Base-by-base conservation (phyloP, 257 asterid species). In the Petrea volubilis region DNA sequence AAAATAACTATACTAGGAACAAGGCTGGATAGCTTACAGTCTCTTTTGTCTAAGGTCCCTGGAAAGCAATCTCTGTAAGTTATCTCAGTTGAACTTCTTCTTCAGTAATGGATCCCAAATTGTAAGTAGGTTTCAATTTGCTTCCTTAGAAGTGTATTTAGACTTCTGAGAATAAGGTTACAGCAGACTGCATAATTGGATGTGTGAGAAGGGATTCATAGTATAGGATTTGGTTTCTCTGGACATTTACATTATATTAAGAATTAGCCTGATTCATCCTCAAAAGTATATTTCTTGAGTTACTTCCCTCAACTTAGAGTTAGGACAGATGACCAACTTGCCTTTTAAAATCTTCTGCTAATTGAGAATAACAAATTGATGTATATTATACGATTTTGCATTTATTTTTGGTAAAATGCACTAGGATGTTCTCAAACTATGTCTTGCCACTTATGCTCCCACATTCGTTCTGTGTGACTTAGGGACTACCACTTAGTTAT, bases 1-100 rank as follows among this genome's bases (percentile, higher is more conserved):
- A 95, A 95, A 85, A 92, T 91, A 72, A 90, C 98, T 14, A 95
- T 95, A 66, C 64, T 95, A 25, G 90, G 93, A 67, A 92, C 98
- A 67, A 83, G 92, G 67, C 88, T 95, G 68, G 98, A 92, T 47
- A 85, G 85, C 79, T 72, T 95, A 38, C 88, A 85, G 83, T 77
- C 89, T 67, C 82, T 83, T 81, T 77, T 77, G 53, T 78, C 92
- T 17, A 90, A 80, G 82, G 6, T 55, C 4, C 84, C 95, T 29
- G 88, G 83, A 75, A 89, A 83, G 80, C 90, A 88, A 73, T 28
- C 27, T 46, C n/a, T 90, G 99, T 95, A 73, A 82, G 98, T 77
- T 73, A 20, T 70, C 58, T 47, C 51, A 52, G 18, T 71, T 21
- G 28, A n/a, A 31, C 77, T n/a, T n/a, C n/a, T n/a, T n/a, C n/a